A percentile compares a stretch with the other conserved stretches of the same genome.
phyloP scores from a whole-genome alignment of 108 stramenopile genomes.

The Chaetoceros muelleri region DNA sequence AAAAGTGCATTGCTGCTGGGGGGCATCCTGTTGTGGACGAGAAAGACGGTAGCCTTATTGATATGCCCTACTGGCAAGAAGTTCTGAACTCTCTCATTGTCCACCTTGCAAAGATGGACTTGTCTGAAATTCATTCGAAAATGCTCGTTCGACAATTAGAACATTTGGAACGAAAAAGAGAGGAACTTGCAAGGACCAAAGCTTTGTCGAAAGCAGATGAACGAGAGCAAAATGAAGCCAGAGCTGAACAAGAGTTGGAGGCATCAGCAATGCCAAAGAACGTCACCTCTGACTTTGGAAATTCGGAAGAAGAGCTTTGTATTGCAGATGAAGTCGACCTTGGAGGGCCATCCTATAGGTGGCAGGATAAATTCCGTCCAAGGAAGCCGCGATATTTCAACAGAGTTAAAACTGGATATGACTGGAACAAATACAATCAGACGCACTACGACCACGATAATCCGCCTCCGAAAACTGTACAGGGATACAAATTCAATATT shows the following conservation, averaged over 20 bases:
- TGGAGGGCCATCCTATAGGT: constrained; percentile 34
- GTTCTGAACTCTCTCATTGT: constrained; percentile 75
- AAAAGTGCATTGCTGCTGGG: constrained; percentile 4
- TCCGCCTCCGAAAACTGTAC: constrained; percentile 98
- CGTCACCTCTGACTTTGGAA: constrained; percentile 68
- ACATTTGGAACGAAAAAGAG: constrained; percentile 63
- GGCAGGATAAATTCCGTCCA: constrained; percentile 93
- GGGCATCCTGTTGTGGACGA: constrained; percentile 5
- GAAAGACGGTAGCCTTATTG: constrained; percentile 36
- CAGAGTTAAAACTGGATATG: constrained; percentile 96
- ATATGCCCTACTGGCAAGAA: constrained; percentile 79
- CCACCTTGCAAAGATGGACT: constrained; percentile 67
- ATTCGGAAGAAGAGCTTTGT: constrained; percentile 82
- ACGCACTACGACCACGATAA: constrained; percentile 98
- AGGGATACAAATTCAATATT: constrained; percentile 99
- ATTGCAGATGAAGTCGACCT: constrained; percentile 57
- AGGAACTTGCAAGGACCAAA: constrained; percentile 42
- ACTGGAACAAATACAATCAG: constrained; percentile 99
- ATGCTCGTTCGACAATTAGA: constrained; percentile 91
- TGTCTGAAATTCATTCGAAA: constrained; percentile 80
- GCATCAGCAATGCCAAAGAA: constrained; percentile 38
- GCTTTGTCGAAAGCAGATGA: constrained; percentile 17
- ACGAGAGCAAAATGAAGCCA: constrained; percentile 13
- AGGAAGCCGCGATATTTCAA: constrained; percentile 99
- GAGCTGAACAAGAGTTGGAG: constrained; percentile 16